Evolutionary conservation across 1,284 basidiomycete species (phyloP).

Genomic region (Tylopilus sp.): DNA sequence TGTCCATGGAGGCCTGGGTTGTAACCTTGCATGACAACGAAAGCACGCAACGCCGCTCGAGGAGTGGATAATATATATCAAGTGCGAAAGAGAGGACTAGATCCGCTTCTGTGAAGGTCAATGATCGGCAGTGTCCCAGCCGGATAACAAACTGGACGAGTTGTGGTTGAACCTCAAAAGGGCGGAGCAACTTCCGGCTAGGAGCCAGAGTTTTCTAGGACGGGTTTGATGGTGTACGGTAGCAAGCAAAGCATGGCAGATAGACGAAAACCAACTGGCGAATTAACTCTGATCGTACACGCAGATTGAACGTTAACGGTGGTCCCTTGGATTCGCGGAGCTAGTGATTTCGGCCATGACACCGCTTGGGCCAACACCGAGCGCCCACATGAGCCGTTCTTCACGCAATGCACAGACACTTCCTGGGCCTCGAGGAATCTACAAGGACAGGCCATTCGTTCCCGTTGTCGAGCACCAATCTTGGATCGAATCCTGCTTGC

Average conservation of each 20-base stretch:
- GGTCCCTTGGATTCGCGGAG: slow-evolving; percentile 35
- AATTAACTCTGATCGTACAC: slow-evolving; percentile 35
- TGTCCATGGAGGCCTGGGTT: slow-evolving; percentile 16
- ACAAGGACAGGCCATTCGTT: slow-evolving; percentile 17
- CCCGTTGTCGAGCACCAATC: slow-evolving; percentile 21
- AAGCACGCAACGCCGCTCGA: slow-evolving; percentile 4
- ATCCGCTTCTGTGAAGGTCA: slow-evolving; percentile 18
- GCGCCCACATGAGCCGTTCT: slow-evolving; percentile 25
- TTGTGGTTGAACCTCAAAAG: slow-evolving; percentile 17
- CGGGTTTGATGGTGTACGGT: slow-evolving; percentile 28
- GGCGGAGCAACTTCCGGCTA: slow-evolving; percentile 12
- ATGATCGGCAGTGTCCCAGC: slow-evolving; percentile 29
- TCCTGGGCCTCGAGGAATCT: slow-evolving; percentile 28
- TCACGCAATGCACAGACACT: slow-evolving; percentile 21
- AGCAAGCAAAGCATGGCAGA: slow-evolving; percentile 34
- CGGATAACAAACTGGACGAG: slow-evolving; percentile 31
- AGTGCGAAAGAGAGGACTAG: slow-evolving; percentile 7
- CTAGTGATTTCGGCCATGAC: slow-evolving; percentile 30
- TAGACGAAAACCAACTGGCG: slow-evolving; percentile 25
- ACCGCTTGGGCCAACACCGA: slow-evolving; percentile 31
- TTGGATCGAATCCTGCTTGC: slow-evolving; percentile 26
- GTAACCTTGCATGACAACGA: slow-evolving; percentile 30
- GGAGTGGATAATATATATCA: slow-evolving; percentile 6
- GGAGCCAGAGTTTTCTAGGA: slow-evolving; percentile 27
- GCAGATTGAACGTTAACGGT: slow-evolving; percentile 28